phyloP scores from a whole-genome alignment of 2,329 filamentous ascomycete species.

The Colletotrichum sp. region DNA sequence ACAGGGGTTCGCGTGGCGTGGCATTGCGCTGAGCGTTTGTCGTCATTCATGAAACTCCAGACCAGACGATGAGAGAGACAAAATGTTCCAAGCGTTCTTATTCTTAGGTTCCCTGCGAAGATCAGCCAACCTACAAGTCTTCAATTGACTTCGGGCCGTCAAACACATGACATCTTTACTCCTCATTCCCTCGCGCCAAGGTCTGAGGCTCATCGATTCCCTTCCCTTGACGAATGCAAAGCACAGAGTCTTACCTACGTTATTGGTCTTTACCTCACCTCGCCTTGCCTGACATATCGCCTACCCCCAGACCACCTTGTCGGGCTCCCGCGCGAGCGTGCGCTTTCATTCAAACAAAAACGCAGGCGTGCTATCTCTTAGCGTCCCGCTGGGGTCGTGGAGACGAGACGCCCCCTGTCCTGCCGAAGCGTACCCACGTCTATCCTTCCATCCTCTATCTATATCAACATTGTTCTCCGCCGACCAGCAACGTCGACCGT shows the following conservation, averaged over 20 bases:
- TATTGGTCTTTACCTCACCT: not conserved
- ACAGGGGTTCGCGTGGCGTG: not conserved
- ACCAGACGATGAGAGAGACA: not conserved
- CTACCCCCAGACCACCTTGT: not conserved
- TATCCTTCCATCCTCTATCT: not conserved
- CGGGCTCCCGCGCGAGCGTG: not conserved
- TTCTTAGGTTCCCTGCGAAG: not conserved
- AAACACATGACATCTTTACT: not conserved
- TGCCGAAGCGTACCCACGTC: not conserved
- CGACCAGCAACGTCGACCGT: not conserved
- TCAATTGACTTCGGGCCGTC: not conserved
- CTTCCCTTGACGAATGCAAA: not conserved
- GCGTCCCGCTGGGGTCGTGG: not conserved
- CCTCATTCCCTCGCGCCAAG: not conserved
- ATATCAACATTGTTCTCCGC: not conserved
- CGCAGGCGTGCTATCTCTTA: not conserved
- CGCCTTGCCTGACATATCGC: not conserved
- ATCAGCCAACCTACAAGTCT: not conserved
- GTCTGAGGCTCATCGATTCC: not conserved
- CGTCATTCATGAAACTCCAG: conserved; percentile 10
- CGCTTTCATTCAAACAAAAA: not conserved
- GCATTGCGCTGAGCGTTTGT: not conserved
- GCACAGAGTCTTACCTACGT: not conserved
- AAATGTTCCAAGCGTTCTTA: not conserved
- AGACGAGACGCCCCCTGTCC: not conserved